These are phyloP conservation scores for Leccinum colubrinum DNA, from an alignment of 1,284 basidiomycete species.

Conservation along the genomic window DNA sequence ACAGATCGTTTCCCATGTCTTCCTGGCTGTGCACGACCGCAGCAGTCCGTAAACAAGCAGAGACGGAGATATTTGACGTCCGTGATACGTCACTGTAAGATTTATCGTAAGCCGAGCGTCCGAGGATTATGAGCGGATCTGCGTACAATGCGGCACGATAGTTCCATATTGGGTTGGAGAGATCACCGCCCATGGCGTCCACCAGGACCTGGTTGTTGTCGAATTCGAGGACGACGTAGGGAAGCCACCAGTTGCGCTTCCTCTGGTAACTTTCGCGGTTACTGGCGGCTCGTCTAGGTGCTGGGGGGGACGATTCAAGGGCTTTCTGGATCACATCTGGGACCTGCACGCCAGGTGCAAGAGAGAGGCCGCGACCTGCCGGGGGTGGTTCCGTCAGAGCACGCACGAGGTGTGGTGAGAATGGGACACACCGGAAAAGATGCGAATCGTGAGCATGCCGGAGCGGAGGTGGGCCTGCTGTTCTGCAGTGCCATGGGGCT, in stretches of 20 bases:
- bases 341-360: slow-evolving; percentile 71
- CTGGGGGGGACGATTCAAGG: slow-evolving; percentile 55
- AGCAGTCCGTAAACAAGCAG: slow-evolving; percentile 80
- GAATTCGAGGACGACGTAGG: slow-evolving; percentile 97
- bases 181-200: slow-evolving; percentile 92
- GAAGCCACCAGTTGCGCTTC: slow-evolving; percentile 94
- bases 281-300: slow-evolving; percentile 53
- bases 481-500: slow-evolving; percentile 49
- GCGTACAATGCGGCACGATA: slow-evolving; percentile 94
- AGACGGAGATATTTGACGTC: slow-evolving; percentile 87
- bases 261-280: slow-evolving; percentile 88
- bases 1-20: slow-evolving; percentile 81
- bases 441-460: slow-evolving; percentile 83
- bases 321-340: slow-evolving; percentile 89
- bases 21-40: slow-evolving; percentile 48
- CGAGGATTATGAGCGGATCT: background rate
- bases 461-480: slow-evolving; percentile 64
- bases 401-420: background rate
- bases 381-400: background rate
- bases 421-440: slow-evolving; percentile 70
- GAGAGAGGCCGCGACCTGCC: slow-evolving; percentile 68
- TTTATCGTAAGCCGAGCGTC: background rate
- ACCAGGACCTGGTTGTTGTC: slow-evolving; percentile 99
- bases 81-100: slow-evolving; percentile 75
- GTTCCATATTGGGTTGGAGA: slow-evolving; percentile 88